Evolutionary conservation across 2,329 filamentous ascomycete genomes (phyloP), one percentile per base, ranked within the genome.

Genomic region (Pseudogymnoascus sp.): DNA sequence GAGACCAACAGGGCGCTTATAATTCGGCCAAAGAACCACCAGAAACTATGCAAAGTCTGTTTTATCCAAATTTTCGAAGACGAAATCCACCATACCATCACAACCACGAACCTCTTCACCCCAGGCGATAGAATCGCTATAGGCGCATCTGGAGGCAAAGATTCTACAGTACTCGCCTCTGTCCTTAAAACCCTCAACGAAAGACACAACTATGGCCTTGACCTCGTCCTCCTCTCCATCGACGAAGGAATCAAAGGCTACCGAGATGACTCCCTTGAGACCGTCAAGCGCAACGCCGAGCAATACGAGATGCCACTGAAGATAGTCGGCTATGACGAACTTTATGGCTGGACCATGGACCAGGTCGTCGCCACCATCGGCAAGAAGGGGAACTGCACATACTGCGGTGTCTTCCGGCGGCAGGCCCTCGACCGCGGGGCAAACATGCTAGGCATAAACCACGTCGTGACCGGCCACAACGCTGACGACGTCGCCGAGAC

Each of bases 271-370:
- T 95, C 90, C 58, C 79, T 99, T 16, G 92, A 97, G 76, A 97
- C 94, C 0, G 94, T 99, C 52, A 97, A 97, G 81, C 82, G 93
- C 64, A 97, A 99, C 75, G 90, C 92, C 0, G 75, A 84, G 11
- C 92, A 97, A 75, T 97, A 97, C 76, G 86, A 88, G 1, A 95
- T 99, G 88, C 86, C 90, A 0, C 78, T 99, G 58, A 90, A 91
- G 69, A 96, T 99, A 62, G 85, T 99, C 59, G 92, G 93, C 59
- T 99, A 99, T 71, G 88, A 88, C 61, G 90, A 97, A 71, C 80
- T 99, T 8, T 99, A 99, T 73, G 94, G 93, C 7, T 99, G 94
- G 94, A 97, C 92, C 0, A 99, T 99, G 94, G 94, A 99, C 72
- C 91, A 97, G 72, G 94, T 99, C 8, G 95, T 99, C 3, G 90